phyloP scores from a whole-genome alignment of 2,329 filamentous ascomycete species.

The Exserohilum rostratum region DNA sequence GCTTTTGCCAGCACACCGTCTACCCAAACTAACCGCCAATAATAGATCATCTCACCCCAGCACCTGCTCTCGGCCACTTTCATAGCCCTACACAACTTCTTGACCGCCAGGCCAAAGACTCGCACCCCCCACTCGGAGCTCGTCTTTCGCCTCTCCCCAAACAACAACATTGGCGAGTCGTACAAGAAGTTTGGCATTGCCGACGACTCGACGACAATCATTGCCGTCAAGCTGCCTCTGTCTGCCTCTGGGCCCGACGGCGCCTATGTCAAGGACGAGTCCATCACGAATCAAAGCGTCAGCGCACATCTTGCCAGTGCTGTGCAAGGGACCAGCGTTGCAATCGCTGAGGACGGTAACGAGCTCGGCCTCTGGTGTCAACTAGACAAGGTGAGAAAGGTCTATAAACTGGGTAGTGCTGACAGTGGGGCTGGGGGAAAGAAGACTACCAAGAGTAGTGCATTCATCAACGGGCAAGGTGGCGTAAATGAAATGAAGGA shows the following conservation, averaged over 20 bases:
- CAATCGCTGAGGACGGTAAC: slow-evolving; percentile 23
- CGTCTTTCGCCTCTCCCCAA: slow-evolving; percentile 78
- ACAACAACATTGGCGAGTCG: slow-evolving; percentile 89
- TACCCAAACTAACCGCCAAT: not conserved
- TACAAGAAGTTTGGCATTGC: slow-evolving; percentile 87
- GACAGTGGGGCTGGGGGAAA: slow-evolving; percentile 49
- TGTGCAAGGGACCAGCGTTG: slow-evolving; percentile 35
- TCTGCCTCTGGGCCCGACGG: not conserved
- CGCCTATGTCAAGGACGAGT: slow-evolving; percentile 3
- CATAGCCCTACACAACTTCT: slow-evolving; percentile 72
- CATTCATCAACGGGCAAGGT: slow-evolving; percentile 25
- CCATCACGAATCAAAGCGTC: slow-evolving; percentile 34
- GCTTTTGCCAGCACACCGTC: not conserved
- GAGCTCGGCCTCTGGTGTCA: slow-evolving; percentile 59
- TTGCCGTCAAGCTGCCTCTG: slow-evolving; percentile 77
- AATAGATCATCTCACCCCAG: slow-evolving; percentile 70
- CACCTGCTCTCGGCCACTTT: slow-evolving; percentile 79
- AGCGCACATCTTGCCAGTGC: slow-evolving; percentile 29
- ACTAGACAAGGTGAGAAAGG: slow-evolving; percentile 73
- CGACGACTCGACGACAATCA: slow-evolving; percentile 71
- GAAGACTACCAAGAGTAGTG: slow-evolving; percentile 40
- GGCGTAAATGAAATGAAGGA: slow-evolving; percentile 45
- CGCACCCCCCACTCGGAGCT: slow-evolving; percentile 89
- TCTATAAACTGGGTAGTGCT: slow-evolving; percentile 77
- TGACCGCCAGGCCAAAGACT: slow-evolving; percentile 66